Base-by-base conservation (phyloP, 805 yeast species). In the Metschnikowia arizonensis region DNA sequence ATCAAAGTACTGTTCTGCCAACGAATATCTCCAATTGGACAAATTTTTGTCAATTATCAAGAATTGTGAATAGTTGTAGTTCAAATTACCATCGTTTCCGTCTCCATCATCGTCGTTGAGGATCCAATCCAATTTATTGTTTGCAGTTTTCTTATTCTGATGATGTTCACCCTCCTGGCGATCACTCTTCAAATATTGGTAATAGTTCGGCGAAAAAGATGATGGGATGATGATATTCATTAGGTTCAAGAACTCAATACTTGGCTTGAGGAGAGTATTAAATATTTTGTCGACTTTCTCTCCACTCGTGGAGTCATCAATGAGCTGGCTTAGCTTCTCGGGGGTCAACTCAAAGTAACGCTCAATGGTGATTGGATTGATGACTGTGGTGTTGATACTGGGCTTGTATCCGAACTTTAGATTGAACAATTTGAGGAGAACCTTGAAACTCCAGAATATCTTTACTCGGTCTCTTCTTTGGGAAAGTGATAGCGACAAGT, bases 371-470 rank as follows among this genome's bases (percentile, higher is more conserved):
- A 71, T 74, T 2, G 76, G 76, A 45, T 72, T 72, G 34, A 72
- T 71, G 12, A 72, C 74, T 0, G 76, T 72, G 9, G 76, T 72
- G 47, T 71, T 72, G 41, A 72, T 62, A 36, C 73, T 66, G 5
- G 76, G 76, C 44, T 71, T 72, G 53, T 68, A 72, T 1, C 76
- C 76, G 53, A 72, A 72, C 52, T 72, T 71, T 44, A 62, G 47
- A 45, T 72, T 64, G 53, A 69, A 72, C 45, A 72, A 67, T 49
- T 68, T 68, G 38, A 71, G 59, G 40, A 73, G 61, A 1, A 67
- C 66, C 48, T 72, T 71, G 50, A 70, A 67, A 2, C 79, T 65
- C 66, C 81, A 76, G 47, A 81, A 68, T 19, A 68, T 63, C 46
- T 68, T 65, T 17, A 74, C 74, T 47, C 71, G 62, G 53, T 60